Evolutionary conservation across 192 early-diverging fungal genomes (phyloP).

Genomic region (Coemansia sp.): DNA sequence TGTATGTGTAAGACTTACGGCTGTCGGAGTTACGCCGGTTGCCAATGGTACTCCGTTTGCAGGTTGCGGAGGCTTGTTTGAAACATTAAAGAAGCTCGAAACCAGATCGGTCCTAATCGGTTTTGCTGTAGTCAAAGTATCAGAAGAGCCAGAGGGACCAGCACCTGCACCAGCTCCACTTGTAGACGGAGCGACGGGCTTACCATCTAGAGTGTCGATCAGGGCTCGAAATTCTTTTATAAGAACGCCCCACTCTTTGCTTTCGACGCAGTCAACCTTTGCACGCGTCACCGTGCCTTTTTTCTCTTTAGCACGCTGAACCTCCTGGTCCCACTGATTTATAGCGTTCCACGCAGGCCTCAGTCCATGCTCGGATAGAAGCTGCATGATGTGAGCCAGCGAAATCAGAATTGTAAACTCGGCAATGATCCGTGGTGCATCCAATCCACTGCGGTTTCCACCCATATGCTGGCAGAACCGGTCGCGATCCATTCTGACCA

Average conservation of each 20-base stretch:
- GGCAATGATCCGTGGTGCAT: constrained; percentile 30
- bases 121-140: neutral
- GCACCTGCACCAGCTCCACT: neutral
- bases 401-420: constrained; percentile 59
- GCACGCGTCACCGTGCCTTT: constrained; percentile 34
- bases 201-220: constrained; percentile 24
- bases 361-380: constrained; percentile 50
- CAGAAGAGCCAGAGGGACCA: neutral
- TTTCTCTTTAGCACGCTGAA: constrained; percentile 24
- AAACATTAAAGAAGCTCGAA: constrained; percentile 43
- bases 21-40: neutral
- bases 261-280: constrained; percentile 43
- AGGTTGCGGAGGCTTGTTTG: constrained; percentile 9
- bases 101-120: constrained; percentile 34
- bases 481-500: constrained; percentile 37
- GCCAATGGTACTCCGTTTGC: neutral
- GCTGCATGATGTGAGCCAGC: constrained; percentile 50
- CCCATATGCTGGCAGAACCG: constrained; percentile 19
- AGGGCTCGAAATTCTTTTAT: constrained; percentile 27
- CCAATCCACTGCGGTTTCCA: constrained; percentile 10
- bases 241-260: constrained; percentile 41
- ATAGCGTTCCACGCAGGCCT: constrained; percentile 41
- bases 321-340: constrained; percentile 33
- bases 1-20: constrained; percentile 16
- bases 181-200: neutral